Evolutionary conservation across 352 stramenopile species (phyloP), one percentile per base, ranked within the genome.

Genomic region (Pythium angustatum): DNA sequence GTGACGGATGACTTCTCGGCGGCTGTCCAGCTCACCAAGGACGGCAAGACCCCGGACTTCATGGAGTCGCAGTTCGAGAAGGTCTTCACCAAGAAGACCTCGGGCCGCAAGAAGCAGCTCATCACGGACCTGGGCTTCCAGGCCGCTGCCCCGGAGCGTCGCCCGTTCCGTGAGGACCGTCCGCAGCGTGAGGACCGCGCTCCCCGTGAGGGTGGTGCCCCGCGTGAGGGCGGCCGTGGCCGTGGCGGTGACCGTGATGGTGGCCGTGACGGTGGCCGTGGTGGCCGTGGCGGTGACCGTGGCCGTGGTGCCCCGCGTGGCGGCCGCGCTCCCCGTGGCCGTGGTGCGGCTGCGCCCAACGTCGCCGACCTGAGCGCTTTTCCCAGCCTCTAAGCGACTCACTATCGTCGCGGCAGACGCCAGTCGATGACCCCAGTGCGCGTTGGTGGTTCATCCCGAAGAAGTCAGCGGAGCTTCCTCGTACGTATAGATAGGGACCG

Each of bases 21-120:
- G 71, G 78, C 82, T 27, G 72, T 83, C 64, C 75, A 82, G 62
- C 78, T 93, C 68, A 91, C 85, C 58, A 91, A 95, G 68, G 84
- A 96, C 30, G 84, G 87, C 82, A 95, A 85, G 81, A 95, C 86
- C 43, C 81, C 84, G 14, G 86, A 95, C 74, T 95, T 93, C 64
- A 90, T 95, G 68, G 86, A 93, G 65, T 73, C 86, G 47, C 78
- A 88, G 73, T 95, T 83, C 75, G 86, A 98, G 69, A 97, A 98
- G 81, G 90, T 98, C 65, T 98, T 97, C 84, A 93, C 95, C 73
- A 94, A 97, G 69, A 98, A 98, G 88, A 97, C 92, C 58, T 93
- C 88, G 59, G 88, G 83, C 63, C 92, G 90, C 71, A 99, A 99
- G 86, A 92, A 97, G 79, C 76, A 97, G 72, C 44, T 96, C 72